Evolutionary conservation across 1,284 basidiomycete species (phyloP).

Genomic region (Microbotryum intermedium): DNA sequence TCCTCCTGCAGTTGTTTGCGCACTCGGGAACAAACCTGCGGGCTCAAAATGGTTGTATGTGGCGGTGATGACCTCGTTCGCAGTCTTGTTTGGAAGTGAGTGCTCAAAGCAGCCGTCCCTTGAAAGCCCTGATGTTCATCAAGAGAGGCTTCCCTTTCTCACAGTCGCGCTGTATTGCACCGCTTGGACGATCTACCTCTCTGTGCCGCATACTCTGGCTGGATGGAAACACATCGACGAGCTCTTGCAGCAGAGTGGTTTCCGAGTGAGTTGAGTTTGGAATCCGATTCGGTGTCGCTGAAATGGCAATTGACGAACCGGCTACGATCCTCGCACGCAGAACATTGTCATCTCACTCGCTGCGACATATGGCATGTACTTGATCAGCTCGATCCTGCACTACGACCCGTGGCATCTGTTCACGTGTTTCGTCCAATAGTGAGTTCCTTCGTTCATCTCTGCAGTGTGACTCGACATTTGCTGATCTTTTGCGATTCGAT

Average conservation of each 20-base stretch:
- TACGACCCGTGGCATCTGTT: conserved; percentile 91
- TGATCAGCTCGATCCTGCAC: conserved; percentile 75
- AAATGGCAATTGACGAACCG: no score
- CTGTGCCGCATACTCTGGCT: conserved; percentile 60
- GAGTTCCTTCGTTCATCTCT: conserved; percentile 4
- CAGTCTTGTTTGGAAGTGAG: conserved; percentile 34
- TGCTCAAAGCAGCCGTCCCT: conserved; percentile 54
- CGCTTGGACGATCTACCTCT: conserved; percentile 66
- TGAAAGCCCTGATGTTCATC: conserved; percentile 39
- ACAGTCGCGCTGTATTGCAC: conserved; percentile 71
- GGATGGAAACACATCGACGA: conserved; percentile 59
- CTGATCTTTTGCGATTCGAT: background rate
- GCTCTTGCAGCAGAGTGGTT: conserved; percentile 58
- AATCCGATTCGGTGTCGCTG: no score
- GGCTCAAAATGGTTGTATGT: conserved; percentile 72
- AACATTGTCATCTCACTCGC: conserved; percentile 64
- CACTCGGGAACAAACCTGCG: conserved; percentile 77
- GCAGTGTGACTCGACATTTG: background rate
- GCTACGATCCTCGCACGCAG: no score
- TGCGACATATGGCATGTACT: conserved; percentile 82
- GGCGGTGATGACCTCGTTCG: conserved; percentile 56
- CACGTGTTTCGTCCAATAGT: conserved; percentile 62
- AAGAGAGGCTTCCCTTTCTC: conserved; percentile 34
- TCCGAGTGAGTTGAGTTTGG: conserved; percentile 54
- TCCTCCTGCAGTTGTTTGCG: conserved; percentile 68